Evolutionary conservation across 2,329 filamentous ascomycete species (phyloP).

Genomic region (Penicillium janthinellum): DNA sequence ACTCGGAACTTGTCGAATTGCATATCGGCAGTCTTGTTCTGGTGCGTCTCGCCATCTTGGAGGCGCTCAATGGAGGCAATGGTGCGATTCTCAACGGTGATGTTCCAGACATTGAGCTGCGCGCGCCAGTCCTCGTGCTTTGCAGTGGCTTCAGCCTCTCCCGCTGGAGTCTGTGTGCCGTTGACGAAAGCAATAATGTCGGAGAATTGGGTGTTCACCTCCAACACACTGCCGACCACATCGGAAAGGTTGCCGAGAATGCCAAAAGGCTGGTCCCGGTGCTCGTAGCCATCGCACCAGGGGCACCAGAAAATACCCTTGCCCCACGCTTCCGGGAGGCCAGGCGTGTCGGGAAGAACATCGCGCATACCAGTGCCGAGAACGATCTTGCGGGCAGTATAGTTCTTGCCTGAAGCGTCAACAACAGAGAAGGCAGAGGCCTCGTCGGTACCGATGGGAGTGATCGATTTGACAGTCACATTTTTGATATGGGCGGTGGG

Average conservation of each 20-base stretch:
- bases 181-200: slow-evolving; percentile 63
- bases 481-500: slow-evolving; percentile 54
- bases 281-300: slow-evolving; percentile 66
- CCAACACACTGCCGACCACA: slow-evolving; percentile 50
- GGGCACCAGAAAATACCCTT: slow-evolving; percentile 65
- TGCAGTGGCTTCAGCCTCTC: slow-evolving; percentile 43
- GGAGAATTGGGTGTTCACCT: slow-evolving; percentile 58
- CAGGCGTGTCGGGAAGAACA: slow-evolving; percentile 57
- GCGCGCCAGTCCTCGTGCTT: slow-evolving; percentile 52
- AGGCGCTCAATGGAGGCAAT: slow-evolving; percentile 55
- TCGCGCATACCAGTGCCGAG: slow-evolving; percentile 61
- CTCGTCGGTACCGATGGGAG: slow-evolving; percentile 28
- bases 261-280: slow-evolving; percentile 60
- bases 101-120: slow-evolving; percentile 54
- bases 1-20: slow-evolving; percentile 61
- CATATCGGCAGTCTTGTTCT: slow-evolving; percentile 31
- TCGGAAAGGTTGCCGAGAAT: slow-evolving; percentile 53
- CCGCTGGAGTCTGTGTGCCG: slow-evolving; percentile 56
- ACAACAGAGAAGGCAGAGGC: slow-evolving; percentile 53
- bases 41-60: slow-evolving; percentile 30
- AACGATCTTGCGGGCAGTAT: slow-evolving; percentile 57
- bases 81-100: slow-evolving; percentile 59
- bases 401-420: slow-evolving; percentile 35
- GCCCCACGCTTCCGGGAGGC: slow-evolving; percentile 58
- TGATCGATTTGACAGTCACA: slow-evolving; percentile 43